phyloP scores from a whole-genome alignment of 352 stramenopile genomes.

The Phytophthora multivora region DNA sequence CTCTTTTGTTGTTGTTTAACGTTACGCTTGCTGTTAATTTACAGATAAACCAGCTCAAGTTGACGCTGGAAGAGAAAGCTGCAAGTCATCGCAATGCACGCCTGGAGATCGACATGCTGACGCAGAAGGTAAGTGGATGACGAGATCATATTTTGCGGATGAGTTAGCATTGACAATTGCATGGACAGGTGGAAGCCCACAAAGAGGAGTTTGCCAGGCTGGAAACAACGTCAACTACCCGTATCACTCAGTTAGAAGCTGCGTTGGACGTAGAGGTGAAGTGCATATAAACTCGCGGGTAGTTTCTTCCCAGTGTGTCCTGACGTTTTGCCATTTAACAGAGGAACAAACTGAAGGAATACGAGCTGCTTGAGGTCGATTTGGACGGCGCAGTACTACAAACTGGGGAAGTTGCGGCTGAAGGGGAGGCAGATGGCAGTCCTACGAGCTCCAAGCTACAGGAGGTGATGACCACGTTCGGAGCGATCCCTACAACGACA shows the following conservation, averaged over 20 bases:
- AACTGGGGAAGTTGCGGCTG: slow-evolving; percentile 47
- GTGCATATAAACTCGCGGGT: neutral
- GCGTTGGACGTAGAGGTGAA: slow-evolving; percentile 58
- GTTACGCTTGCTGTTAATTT: neutral
- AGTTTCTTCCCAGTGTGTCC: neutral
- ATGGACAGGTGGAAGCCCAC: slow-evolving; percentile 54
- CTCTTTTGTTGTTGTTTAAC: neutral
- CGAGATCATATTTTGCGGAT: neutral
- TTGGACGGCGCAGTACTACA: slow-evolving; percentile 71
- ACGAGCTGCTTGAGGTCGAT: slow-evolving; percentile 77
- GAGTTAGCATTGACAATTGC: neutral
- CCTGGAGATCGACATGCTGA: slow-evolving; percentile 71
- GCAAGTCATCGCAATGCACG: slow-evolving; percentile 34
- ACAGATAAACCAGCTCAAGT: slow-evolving; percentile 66
- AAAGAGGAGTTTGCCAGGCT: slow-evolving; percentile 75
- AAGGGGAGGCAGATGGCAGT: neutral
- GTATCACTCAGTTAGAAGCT: slow-evolving; percentile 62
- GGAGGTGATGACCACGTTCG: slow-evolving; percentile 65
- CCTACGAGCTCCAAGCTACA: slow-evolving; percentile 25
- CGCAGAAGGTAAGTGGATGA: slow-evolving; percentile 54
- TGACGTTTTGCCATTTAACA: slow-evolving; percentile 11
- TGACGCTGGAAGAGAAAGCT: slow-evolving; percentile 64
- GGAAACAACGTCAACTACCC: slow-evolving; percentile 66
- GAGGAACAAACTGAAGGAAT: slow-evolving; percentile 67
- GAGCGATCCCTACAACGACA: slow-evolving; percentile 63